Conservation (phyloP, 176 grass and related monocot genomes). For the Thalia dealbata region DNA sequence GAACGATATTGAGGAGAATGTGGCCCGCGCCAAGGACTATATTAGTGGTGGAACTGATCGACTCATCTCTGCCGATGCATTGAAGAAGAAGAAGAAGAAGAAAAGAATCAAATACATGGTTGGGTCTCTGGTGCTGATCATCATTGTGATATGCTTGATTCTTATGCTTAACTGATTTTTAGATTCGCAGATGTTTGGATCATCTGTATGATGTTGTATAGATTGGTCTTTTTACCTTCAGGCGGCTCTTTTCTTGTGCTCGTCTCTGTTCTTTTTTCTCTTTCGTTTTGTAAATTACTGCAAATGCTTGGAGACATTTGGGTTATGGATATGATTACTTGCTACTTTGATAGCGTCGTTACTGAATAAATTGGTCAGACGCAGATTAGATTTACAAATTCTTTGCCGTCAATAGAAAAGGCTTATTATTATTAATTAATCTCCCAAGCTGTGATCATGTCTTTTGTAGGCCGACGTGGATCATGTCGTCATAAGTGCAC, state of each 20-base stretch:
- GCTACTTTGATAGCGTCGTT: too few relatives aligned
- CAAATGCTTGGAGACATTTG: neutral
- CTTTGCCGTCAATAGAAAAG: too few relatives aligned
- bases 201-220: neutral
- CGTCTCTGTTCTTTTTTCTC: too few relatives aligned
- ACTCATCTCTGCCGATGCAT: slow-evolving; percentile 18
- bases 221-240: neutral
- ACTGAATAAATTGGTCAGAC: too few relatives aligned
- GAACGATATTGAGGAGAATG: slow-evolving; percentile 41
- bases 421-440: too few relatives aligned
- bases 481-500: too few relatives aligned
- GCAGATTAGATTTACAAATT: too few relatives aligned
- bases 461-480: too few relatives aligned
- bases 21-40: slow-evolving; percentile 28
- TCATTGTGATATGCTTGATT: slow-evolving; percentile 27
- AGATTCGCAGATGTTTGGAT: neutral
- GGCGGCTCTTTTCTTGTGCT: neutral
- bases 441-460: too few relatives aligned
- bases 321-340: neutral
- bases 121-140: slow-evolving; percentile 17
- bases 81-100: slow-evolving; percentile 32
- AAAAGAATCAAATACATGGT: slow-evolving; percentile 15
- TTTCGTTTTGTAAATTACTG: too few relatives aligned
- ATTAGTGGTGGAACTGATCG: slow-evolving; percentile 28
- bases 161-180: slow-evolving; percentile 8